A percentile compares a stretch with the other conserved stretches of the same genome.
Conservation (phyloP, 73 alveolate species). For the Paramecium sonneborni region DNA sequence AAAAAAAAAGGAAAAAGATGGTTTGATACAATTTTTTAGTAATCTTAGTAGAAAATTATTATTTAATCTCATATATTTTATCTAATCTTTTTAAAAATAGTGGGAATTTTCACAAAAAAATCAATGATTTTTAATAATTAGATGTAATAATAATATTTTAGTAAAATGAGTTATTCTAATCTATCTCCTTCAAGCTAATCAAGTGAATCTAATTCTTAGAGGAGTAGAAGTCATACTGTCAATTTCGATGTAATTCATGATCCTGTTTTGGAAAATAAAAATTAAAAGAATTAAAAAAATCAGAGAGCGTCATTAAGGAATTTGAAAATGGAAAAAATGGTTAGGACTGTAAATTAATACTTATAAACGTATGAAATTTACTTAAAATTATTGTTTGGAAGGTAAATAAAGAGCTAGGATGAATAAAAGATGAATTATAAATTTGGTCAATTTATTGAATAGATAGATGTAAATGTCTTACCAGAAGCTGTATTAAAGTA, state of each 20-base stretch:
- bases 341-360: neutral
- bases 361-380: neutral
- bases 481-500: neutral
- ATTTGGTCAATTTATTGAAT: neutral
- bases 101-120: neutral
- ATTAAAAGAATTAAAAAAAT: neutral
- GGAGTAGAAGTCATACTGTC: neutral
- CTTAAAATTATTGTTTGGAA: neutral
- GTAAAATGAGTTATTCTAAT: neutral
- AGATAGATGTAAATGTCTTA: neutral
- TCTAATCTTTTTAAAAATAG: neutral
- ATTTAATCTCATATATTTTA: no score
- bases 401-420: neutral
- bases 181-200: neutral
- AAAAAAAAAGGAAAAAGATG: no score
- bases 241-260: neutral
- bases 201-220: neutral
- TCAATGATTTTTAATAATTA: neutral
- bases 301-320: neutral
- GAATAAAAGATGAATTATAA: neutral
- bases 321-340: neutral
- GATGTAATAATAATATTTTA: neutral
- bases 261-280: neutral
- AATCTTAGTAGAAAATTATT: no score
- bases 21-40: no score